Evolutionary conservation across 306 rosid genomes (phyloP).

Genomic region (Purshia tridentata): DNA sequence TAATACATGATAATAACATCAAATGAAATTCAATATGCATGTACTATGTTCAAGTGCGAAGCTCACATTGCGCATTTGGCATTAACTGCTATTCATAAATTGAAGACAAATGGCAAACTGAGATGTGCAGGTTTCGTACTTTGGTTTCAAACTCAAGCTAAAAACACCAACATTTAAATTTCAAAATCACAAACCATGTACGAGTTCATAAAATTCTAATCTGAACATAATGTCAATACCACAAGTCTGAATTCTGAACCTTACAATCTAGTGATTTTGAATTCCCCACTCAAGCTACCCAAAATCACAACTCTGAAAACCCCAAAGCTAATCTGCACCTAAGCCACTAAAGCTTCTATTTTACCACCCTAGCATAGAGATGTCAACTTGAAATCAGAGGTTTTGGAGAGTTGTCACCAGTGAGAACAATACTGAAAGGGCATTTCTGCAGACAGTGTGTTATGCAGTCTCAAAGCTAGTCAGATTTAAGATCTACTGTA

Average conservation of each 20-base stretch:
- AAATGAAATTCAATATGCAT: too few relatives aligned
- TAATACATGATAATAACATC: too few relatives aligned
- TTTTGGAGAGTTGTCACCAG: slow-evolving; percentile 29
- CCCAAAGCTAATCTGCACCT: slow-evolving; percentile 31
- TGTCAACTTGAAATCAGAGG: slow-evolving; percentile 30
- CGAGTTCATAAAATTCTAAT: slow-evolving; percentile 15
- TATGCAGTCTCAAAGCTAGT: slow-evolving; percentile 31
- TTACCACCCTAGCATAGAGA: slow-evolving; percentile 25
- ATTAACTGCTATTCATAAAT: too few relatives aligned
- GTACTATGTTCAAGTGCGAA: too few relatives aligned
- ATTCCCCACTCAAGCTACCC: slow-evolving; percentile 30
- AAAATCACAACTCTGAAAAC: slow-evolving; percentile 24
- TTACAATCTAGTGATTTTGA: slow-evolving; percentile 25
- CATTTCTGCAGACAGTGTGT: slow-evolving; percentile 18
- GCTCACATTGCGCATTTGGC: too few relatives aligned
- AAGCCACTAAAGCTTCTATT: slow-evolving; percentile 37
- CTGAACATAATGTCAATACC: neutral
- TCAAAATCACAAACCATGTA: neutral
- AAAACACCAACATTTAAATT: slow-evolving; percentile 6
- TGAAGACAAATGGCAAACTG: too few relatives aligned
- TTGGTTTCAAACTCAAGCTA: neutral
- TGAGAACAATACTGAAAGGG: slow-evolving; percentile 23
- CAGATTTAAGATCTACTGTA: slow-evolving; percentile 45
- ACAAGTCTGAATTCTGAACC: slow-evolving; percentile 28
- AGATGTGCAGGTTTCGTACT: too few relatives aligned